Evolutionary conservation across 2,329 filamentous ascomycete genomes (phyloP), one percentile per base, ranked within the genome.

Genomic region (Aspergillus neoniger): DNA sequence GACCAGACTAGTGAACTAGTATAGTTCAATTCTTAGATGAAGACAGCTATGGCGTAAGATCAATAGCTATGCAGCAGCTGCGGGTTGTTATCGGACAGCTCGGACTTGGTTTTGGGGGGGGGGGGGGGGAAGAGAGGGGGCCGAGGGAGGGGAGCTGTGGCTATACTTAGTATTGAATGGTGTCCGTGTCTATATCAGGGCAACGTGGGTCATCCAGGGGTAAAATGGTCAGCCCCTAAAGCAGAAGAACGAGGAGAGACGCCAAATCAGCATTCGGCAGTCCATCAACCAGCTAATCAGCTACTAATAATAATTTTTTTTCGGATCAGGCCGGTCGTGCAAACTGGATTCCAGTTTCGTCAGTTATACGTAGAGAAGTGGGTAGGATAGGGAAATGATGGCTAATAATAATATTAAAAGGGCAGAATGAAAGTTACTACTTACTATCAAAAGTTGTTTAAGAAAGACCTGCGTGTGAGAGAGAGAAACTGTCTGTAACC

Each of bases 141-240:
- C 28, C 28, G 28, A 28, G 25, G 39, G 39, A 9, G 39, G 12
- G 47, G 25, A 5, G 15, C 17, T 50, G 25, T 50, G 25, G n/a
- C 47, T 50, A 50, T 50, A 50, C 47, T 50, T 50, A 50, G 47
- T 36, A 36, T 36, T 36, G 32, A 36, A 49, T 17, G 44, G 44
- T 15, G 44, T 15, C 44, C 6, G 21, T 49, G 21, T 49, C 44
- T 49, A 49, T 28, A 49, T 43, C 39, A 39, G 39, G 53, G 23
- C 30, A 58, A 55, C 58, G 61, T 61, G 61, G 61, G 55, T 61
- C 61, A 58, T 61, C 61, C 61, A 63, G 61, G 61, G 61, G 61
- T 61, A 58, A 47, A 36, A 47, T 55, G 25, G 39, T 36, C 30
- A 30, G 43, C 43, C 23, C 39, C 41, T 44, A 32, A 25, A 21